phyloP scores from a whole-genome alignment of 2,329 filamentous ascomycete genomes.

The Colletotrichum tanaceti region DNA sequence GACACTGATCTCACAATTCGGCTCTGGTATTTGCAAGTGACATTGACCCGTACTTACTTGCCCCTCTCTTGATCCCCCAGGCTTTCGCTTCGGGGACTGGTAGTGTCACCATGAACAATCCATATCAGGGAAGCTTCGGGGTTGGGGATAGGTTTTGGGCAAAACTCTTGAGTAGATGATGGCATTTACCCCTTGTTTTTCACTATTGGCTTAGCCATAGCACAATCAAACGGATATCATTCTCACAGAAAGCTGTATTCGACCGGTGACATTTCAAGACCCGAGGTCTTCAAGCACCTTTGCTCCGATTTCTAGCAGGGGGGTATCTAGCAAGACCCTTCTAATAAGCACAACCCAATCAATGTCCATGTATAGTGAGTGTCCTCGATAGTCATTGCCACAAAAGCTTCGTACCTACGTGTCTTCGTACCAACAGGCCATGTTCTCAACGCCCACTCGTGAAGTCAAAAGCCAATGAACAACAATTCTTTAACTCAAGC shows the following conservation, averaged over 20 bases:
- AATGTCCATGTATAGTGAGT: neutral
- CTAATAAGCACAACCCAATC: neutral
- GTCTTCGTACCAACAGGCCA: conserved; percentile 10
- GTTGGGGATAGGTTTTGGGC: neutral
- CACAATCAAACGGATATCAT: no score
- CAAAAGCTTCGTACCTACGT: neutral
- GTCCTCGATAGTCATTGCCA: conserved; percentile 4
- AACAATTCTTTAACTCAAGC: conserved; percentile 55
- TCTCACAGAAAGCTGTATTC: no score
- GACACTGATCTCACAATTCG: conserved; percentile 11
- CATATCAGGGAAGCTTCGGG: neutral
- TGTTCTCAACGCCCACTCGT: conserved; percentile 9
- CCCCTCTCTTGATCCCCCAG: no score
- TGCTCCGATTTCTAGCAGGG: neutral
- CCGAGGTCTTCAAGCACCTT: neutral
- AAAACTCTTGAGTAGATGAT: neutral
- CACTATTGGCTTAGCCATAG: neutral
- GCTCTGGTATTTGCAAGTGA: neutral
- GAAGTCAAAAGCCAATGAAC: neutral
- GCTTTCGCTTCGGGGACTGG: neutral
- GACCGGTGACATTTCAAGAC: no score
- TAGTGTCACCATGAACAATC: no score
- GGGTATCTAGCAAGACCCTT: neutral
- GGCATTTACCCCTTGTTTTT: neutral
- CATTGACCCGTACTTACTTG: no score